phyloP scores from a whole-genome alignment of 139 green algal genomes.

The Micractinium conductrix region DNA sequence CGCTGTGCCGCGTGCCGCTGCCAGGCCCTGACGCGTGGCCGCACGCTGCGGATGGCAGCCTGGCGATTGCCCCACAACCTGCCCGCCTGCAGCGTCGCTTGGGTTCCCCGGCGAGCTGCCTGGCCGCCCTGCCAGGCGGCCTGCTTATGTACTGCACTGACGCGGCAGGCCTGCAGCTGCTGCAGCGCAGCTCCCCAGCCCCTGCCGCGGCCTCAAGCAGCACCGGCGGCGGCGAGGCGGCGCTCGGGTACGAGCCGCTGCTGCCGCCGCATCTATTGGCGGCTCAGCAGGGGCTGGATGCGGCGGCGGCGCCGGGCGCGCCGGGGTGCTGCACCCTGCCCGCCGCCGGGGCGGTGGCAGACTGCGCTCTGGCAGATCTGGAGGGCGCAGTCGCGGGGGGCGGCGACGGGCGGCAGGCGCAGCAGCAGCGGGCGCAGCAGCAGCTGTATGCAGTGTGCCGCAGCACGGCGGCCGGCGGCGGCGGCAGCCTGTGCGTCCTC shows the following conservation, averaged over 20 bases:
- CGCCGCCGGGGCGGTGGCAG: not conserved
- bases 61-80: not conserved
- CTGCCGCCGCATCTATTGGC: not conserved
- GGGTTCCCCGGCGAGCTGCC: not conserved
- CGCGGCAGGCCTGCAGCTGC: not conserved
- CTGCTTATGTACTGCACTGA: constrained; percentile 8
- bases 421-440: not conserved
- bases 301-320: not conserved
- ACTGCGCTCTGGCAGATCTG: constrained; percentile 21
- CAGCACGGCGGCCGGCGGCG: not conserved
- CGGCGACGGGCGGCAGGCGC: too few species aligned
- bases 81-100: not conserved
- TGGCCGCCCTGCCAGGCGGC: not conserved
- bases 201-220: not conserved
- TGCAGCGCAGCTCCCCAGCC: too few species aligned
- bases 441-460: constrained; percentile 25
- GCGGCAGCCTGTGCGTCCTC: constrained; percentile 18
- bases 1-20: not conserved
- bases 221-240: not conserved
- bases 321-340: constrained; percentile 3
- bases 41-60: too few species aligned
- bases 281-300: not conserved
- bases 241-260: constrained; percentile 6
- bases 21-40: too few species aligned
- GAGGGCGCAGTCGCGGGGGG: not conserved